Conservation (phyloP, 805 yeast genomes). For the Jamesozyma jinghongensis region DNA sequence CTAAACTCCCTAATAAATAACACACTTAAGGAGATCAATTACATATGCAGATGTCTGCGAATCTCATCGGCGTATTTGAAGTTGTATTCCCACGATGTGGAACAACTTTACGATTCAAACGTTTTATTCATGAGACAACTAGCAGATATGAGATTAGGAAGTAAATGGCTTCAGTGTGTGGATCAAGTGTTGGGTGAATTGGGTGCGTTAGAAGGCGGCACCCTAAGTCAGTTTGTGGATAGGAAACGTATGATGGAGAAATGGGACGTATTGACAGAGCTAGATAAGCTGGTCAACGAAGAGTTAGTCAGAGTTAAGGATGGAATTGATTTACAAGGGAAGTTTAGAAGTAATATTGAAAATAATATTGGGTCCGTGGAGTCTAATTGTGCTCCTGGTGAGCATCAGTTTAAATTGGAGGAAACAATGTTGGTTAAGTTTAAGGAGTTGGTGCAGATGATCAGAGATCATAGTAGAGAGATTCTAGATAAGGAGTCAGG, state of each 20-base stretch:
- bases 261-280: constrained; percentile 4
- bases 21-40: constrained; percentile 31
- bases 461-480: constrained; percentile 12
- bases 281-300: constrained; percentile 10
- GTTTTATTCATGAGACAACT: constrained; percentile 33
- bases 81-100: constrained; percentile 41
- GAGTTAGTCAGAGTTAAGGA: constrained; percentile 14
- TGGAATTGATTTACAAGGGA: constrained; percentile 12
- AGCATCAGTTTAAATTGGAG: constrained; percentile 18
- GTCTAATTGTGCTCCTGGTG: constrained; percentile 2
- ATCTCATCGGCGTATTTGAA: constrained; percentile 43
- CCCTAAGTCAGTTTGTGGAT: constrained; percentile 14
- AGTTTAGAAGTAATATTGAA: constrained; percentile 8
- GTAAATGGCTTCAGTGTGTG: constrained; percentile 34
- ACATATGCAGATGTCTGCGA: constrained; percentile 38
- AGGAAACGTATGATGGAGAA: constrained; percentile 4
- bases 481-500: constrained; percentile 12
- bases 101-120: constrained; percentile 35
- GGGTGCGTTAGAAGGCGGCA: constrained; percentile 2
- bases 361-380: constrained; percentile 4
- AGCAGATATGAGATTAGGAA: constrained; percentile 35
- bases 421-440: constrained; percentile 20
- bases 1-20: constrained; percentile 26
- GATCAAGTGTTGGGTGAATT: constrained; percentile 14
- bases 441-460: constrained; percentile 15